Conservation (phyloP, 257 asterid genomes). For the Solanum chilense region DNA sequence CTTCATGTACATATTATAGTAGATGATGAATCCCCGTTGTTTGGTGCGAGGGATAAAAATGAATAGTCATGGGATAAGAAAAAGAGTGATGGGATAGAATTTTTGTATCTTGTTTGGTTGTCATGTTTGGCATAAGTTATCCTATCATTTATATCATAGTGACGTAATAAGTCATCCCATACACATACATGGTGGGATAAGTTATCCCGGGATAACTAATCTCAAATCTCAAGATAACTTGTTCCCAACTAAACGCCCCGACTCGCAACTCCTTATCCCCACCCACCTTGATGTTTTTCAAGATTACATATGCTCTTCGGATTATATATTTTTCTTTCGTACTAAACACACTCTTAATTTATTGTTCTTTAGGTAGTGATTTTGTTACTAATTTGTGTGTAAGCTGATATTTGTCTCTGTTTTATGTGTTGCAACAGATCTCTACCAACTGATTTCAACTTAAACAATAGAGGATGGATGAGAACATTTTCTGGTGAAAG, state of each 20-base stretch:
- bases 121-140: too few relatives aligned
- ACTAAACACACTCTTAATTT: neutral
- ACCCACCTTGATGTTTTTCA: neutral
- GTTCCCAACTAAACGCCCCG: too few relatives aligned
- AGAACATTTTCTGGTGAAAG: constrained; percentile 39
- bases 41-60: too few relatives aligned
- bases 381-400: neutral
- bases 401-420: neutral
- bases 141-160: too few relatives aligned
- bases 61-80: too few relatives aligned
- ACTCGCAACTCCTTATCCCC: neutral
- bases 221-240: too few relatives aligned
- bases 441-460: constrained; percentile 60
- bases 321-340: neutral
- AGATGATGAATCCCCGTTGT: neutral
- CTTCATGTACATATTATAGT: neutral
- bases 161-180: too few relatives aligned
- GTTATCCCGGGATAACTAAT: too few relatives aligned
- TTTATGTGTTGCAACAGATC: constrained; percentile 26
- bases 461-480: constrained; percentile 48
- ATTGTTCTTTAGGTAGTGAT: neutral
- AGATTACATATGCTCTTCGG: neutral
- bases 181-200: too few relatives aligned
- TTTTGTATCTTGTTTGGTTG: too few relatives aligned
- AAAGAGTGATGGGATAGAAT: too few relatives aligned